Base-by-base conservation (phyloP, 176 grass and related monocot species). In the Luzula sylvatica region DNA sequence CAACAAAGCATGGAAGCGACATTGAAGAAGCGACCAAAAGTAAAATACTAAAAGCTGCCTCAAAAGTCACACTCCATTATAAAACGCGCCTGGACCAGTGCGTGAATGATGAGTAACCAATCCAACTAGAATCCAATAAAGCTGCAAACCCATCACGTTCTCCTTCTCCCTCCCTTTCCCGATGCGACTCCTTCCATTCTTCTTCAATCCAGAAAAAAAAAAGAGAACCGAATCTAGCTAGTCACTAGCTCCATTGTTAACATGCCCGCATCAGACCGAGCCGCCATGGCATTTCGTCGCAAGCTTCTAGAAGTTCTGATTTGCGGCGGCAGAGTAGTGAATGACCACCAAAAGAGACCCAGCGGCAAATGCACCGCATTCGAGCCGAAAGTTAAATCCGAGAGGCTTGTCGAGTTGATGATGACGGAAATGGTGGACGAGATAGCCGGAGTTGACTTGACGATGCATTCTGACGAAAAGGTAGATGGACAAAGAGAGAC, bases 381-480 rank as follows among this genome's bases (percentile, higher is more conserved):
- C 43, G 74, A 41, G 63, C 67, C 58, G 3, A 32, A 26, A 48
- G 44, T 50, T 6, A 72, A 72, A n/a, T 72, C 84, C 0, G 80
- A 82, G 28, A 58, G 90, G 28, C 78, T 96, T 2, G 50, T 55
- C 42, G 84, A 86, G 58, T 61, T 96, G 4, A 78, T 96, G 5
- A 28, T 42, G 17, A 69, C 41, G 20, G 75, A 5, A 20, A 45
- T 3, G 7, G 66, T 52, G 0, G 29, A 41, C 0, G 30, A 35
- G 30, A 35, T 35, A 7, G 30, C 30, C 30, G 30, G 30, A 35
- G 30, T 35, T 35, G 30, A 35, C 9, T 7, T 9, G 30, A 9
- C 9, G 30, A 35, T 35, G 30, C 30, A 35, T 35, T 35, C 7
- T 35, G 30, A 35, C 7, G 30, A 2, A 35, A 35, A 35, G 5